Base-by-base conservation (phyloP, 2,329 filamentous ascomycete species). In the Hypoxylon sp. region DNA sequence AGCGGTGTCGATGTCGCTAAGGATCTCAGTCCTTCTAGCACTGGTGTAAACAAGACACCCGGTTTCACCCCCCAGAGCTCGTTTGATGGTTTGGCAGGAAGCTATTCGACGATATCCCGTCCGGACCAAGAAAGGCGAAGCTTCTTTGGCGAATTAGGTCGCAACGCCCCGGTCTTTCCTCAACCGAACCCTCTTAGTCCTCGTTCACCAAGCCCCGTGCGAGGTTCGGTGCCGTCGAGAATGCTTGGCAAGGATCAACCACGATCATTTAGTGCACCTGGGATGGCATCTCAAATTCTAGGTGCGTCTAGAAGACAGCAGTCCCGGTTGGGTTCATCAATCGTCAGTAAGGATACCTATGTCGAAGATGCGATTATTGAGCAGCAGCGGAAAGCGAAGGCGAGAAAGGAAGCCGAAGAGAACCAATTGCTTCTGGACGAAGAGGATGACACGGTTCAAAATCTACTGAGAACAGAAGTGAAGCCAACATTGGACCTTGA, bases 181-280 rank as follows among this genome's bases (percentile, higher is more conserved):
- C 87, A 86, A 35, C 82, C 87, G 24, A 83, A 79, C 35, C 82
- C 81, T 19, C 81, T 83, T n/a, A 90, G 87, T 70, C 90, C 91
- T 51, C 88, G 91, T 37, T 93, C 92, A 9, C 91, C 92, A 1
- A 94, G 92, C 70, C 92, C 92, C 1, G 81, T 92, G 26, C 88
- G 91, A 35, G 83, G 84, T 57, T 84, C 87, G 44, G 80, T 89
- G 31, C 87, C 88, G 33, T 78, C 81, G 65, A 83, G 85, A 72
- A 73, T 86, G 29, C 73, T 84, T 5, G 80, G 84, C 58, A 80
- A 83, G 22, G 88, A 90, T 31, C 78, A 82, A 1, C 80, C 82
- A 11, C 84, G 88, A 56, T 90, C 88, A 1, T 85, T 89, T 42
- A 90, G 87, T 75, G 86, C 88, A 1, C 88, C 89, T 2, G 85